These are phyloP conservation scores for Tylopilus sp. DNA, from an alignment of 768 basidiomycete species.

Conservation along the genomic window DNA sequence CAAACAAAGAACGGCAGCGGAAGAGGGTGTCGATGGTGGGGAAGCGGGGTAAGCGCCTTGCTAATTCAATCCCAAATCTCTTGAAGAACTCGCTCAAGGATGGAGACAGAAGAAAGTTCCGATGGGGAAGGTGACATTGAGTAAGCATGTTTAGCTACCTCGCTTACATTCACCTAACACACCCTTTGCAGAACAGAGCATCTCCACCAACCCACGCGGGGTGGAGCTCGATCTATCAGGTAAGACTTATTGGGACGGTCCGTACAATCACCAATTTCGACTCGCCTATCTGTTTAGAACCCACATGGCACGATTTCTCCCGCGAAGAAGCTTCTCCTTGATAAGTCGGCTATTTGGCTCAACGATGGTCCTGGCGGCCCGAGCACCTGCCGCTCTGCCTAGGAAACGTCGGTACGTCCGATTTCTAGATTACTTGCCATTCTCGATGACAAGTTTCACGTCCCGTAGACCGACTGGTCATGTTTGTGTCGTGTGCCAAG, in stretches of 20 bases:
- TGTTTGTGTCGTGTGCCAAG: constrained; percentile 35
- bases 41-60: not conserved
- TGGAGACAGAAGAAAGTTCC: not conserved
- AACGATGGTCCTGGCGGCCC: not conserved
- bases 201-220: not conserved
- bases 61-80: not conserved
- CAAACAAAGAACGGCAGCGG: not conserved
- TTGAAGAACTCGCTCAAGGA: not conserved
- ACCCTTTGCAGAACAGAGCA: not conserved
- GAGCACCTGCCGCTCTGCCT: not conserved
- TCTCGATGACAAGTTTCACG: not conserved
- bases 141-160: not conserved
- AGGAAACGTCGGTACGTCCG: constrained; percentile 10
- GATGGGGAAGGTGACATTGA: not conserved
- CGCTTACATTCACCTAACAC: not conserved
- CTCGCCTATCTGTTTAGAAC: not conserved
- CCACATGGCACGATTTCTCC: not conserved
- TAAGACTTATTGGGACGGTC: not conserved
- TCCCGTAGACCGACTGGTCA: constrained; percentile 19
- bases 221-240: not conserved
- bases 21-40: not conserved
- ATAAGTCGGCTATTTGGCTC: not conserved
- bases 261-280: not conserved
- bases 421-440: not conserved
- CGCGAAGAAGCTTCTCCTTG: constrained; percentile 9